Evolutionary conservation across 768 basidiomycete species (phyloP).

Genomic region (Termitomyces sp.): DNA sequence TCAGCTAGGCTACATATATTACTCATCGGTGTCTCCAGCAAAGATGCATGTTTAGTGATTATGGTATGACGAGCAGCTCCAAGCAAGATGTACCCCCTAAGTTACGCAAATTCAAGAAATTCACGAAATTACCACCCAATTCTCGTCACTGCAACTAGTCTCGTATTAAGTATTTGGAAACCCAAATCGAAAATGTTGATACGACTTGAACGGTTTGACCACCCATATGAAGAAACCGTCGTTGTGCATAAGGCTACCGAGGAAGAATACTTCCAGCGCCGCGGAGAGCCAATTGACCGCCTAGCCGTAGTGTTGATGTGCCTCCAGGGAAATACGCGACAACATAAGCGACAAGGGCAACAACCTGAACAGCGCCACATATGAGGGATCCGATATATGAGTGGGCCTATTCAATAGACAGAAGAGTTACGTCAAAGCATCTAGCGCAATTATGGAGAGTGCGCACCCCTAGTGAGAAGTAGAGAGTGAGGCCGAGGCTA

Average conservation of each 20-base stretch:
- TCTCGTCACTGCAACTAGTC: neutral
- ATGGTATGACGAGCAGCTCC: no score
- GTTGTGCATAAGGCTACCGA: slow-evolving; percentile 32
- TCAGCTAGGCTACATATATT: no score
- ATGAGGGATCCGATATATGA: slow-evolving; percentile 86
- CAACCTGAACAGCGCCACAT: slow-evolving; percentile 77
- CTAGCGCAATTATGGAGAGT: neutral
- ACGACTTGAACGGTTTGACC: neutral
- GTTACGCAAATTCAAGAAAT: neutral
- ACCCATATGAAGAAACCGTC: neutral
- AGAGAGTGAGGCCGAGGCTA: slow-evolving; percentile 82
- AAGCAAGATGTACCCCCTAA: neutral
- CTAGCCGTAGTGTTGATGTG: slow-evolving; percentile 72
- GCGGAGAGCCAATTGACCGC: slow-evolving; percentile 74
- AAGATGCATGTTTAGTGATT: no score
- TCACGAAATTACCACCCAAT: neutral
- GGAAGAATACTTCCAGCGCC: slow-evolving; percentile 83
- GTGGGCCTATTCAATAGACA: slow-evolving; percentile 42
- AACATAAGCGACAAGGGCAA: slow-evolving; percentile 83
- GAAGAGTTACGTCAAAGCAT: neutral
- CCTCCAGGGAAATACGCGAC: slow-evolving; percentile 96
- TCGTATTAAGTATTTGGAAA: neutral
- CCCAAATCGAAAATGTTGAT: neutral
- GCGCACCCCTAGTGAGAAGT: slow-evolving; percentile 86
- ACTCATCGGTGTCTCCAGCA: no score